phyloP scores from a whole-genome alignment of 2,329 filamentous ascomycete species.

The Lithohypha guttulata region DNA sequence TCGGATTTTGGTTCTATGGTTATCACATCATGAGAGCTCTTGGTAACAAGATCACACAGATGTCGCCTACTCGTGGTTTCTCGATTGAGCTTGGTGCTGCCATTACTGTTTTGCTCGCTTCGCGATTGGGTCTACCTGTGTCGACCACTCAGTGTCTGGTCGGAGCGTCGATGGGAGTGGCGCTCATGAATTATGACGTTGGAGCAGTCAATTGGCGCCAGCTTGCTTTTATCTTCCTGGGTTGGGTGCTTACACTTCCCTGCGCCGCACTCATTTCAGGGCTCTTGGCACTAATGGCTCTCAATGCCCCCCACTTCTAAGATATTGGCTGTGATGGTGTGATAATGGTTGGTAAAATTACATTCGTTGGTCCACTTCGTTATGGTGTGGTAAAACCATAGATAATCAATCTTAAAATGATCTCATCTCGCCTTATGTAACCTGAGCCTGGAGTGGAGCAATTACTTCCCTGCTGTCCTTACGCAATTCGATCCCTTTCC shows the following conservation, averaged over 20 bases:
- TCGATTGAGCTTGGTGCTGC: slow-evolving; percentile 33
- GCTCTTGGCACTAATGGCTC: slow-evolving; percentile 31
- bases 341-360: too few species aligned
- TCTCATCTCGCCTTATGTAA: too few species aligned
- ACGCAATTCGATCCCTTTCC: too few species aligned
- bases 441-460: too few species aligned
- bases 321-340: not conserved
- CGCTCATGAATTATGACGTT: slow-evolving; percentile 29
- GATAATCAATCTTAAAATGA: too few species aligned
- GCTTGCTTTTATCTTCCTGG: slow-evolving; percentile 33
- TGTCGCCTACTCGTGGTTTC: slow-evolving; percentile 29
- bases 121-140: slow-evolving; percentile 27
- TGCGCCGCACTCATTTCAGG: slow-evolving; percentile 32
- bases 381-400: too few species aligned
- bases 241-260: slow-evolving; percentile 37
- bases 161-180: slow-evolving; percentile 28
- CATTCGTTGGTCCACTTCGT: too few species aligned
- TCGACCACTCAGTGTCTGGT: slow-evolving; percentile 31
- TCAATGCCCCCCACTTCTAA: slow-evolving; percentile 33
- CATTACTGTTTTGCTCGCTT: slow-evolving; percentile 30
- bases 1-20: slow-evolving; percentile 32
- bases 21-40: slow-evolving; percentile 30
- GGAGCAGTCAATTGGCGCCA: slow-evolving; percentile 37
- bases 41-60: slow-evolving; percentile 34
- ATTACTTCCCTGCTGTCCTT: too few species aligned